Percentiles rank a stretch among this genome's conserved stretches.
These are phyloP conservation scores for Penicillium taxi DNA, from an alignment of 495 filamentous ascomycete species.

Conservation along the genomic window DNA sequence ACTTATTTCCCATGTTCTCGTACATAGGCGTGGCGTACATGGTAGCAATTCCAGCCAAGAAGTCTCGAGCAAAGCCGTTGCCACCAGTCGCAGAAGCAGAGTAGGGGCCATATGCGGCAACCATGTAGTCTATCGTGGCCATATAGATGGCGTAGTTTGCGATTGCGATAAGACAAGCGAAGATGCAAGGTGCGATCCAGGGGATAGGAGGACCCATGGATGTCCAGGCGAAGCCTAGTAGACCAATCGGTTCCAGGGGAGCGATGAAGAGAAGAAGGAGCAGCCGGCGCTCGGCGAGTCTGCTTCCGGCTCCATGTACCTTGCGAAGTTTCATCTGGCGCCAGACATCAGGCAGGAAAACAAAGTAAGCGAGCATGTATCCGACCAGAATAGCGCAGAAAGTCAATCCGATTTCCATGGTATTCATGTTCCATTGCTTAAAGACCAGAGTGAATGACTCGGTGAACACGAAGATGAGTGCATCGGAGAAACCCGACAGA, in stretches of 20 bases:
- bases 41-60: slow-evolving; percentile 39
- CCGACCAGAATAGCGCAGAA: slow-evolving; percentile 59
- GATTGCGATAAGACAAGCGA: slow-evolving; percentile 54
- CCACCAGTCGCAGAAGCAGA: slow-evolving; percentile 67
- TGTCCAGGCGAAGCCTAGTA: slow-evolving; percentile 64
- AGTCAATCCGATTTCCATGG: slow-evolving; percentile 48
- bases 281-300: slow-evolving; percentile 51
- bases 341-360: slow-evolving; percentile 56
- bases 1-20: slow-evolving; percentile 23
- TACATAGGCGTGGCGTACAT: slow-evolving; percentile 42
- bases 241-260: slow-evolving; percentile 56
- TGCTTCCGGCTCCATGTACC: slow-evolving; percentile 41
- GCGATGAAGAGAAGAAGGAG: slow-evolving; percentile 52
- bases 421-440: slow-evolving; percentile 52
- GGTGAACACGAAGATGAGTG: slow-evolving; percentile 75
- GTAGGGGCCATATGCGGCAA: slow-evolving; percentile 63
- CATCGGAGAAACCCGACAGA: slow-evolving; percentile 69
- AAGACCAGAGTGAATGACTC: slow-evolving; percentile 60
- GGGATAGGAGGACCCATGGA: slow-evolving; percentile 51
- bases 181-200: slow-evolving; percentile 56
- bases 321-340: slow-evolving; percentile 41
- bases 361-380: slow-evolving; percentile 55
- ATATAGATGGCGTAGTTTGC: slow-evolving; percentile 68
- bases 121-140: slow-evolving; percentile 72
- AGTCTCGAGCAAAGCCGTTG: slow-evolving; percentile 48